Conservation (phyloP, 2,329 filamentous ascomycete genomes). For the Phialophora verrucosa region DNA sequence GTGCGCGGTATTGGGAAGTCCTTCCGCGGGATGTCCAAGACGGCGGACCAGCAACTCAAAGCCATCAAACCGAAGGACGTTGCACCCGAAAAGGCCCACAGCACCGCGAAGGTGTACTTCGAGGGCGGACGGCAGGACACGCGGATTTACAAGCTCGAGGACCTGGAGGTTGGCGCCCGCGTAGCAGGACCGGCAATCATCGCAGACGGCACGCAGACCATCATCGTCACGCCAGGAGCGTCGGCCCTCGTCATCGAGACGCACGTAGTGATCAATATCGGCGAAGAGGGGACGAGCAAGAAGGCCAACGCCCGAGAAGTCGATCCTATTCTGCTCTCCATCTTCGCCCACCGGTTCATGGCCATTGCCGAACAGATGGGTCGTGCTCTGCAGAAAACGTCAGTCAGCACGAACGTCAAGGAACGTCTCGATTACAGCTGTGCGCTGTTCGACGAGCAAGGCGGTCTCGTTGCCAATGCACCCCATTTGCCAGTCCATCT, state of each 20-base stretch:
- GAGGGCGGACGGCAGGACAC: constrained; percentile 79
- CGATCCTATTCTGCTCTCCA: constrained; percentile 60
- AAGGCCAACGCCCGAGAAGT: constrained; percentile 42
- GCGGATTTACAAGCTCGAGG: constrained; percentile 79
- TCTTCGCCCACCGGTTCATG: constrained; percentile 65
- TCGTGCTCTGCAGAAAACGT: constrained; percentile 61
- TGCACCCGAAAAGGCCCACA: constrained; percentile 67
- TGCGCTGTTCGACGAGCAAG: constrained; percentile 73
- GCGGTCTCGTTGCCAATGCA: constrained; percentile 75
- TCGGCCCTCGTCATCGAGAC: constrained; percentile 80
- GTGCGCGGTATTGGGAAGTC: constrained; percentile 89
- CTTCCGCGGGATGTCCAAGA: constrained; percentile 77
- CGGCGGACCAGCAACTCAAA: constrained; percentile 81
- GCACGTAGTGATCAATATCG: constrained; percentile 86
- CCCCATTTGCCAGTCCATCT: constrained; percentile 80
- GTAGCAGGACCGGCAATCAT: constrained; percentile 83
- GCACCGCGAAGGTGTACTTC: constrained; percentile 77
- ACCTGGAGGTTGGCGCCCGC: constrained; percentile 73
- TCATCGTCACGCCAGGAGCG: constrained; percentile 81
- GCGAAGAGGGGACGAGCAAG: constrained; percentile 54
- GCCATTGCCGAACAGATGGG: constrained; percentile 66
- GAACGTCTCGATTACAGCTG: constrained; percentile 80
- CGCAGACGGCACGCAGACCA: constrained; percentile 77
- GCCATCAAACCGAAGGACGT: constrained; percentile 67
- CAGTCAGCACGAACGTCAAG: constrained; percentile 73